Evolutionary conservation across 2,329 filamentous ascomycete genomes (phyloP).

Genomic region (Emergomyces orientalis): DNA sequence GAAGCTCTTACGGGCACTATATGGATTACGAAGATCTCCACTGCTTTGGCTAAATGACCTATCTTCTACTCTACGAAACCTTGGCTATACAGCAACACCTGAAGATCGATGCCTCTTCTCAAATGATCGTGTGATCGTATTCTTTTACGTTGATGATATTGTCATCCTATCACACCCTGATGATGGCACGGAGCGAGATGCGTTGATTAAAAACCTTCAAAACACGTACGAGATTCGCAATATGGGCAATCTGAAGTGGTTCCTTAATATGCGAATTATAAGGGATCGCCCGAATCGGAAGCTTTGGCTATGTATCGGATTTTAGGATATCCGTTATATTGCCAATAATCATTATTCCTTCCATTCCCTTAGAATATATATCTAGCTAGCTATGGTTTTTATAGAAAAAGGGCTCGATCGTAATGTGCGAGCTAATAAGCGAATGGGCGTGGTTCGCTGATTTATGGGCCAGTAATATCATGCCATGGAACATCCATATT

Average conservation of each 20-base stretch:
- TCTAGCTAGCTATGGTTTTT: no score
- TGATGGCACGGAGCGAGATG: not conserved
- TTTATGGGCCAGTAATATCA: no score
- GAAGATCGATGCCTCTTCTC: not conserved
- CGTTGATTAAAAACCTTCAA: not conserved
- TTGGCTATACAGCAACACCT: not conserved
- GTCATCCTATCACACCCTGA: not conserved
- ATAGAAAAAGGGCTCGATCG: no score
- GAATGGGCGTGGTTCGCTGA: no score
- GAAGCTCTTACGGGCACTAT: not conserved
- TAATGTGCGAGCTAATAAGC: no score
- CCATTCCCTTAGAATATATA: no score
- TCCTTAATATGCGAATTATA: not conserved
- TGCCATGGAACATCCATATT: no score
- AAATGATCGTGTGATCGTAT: not conserved
- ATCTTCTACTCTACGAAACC: not conserved
- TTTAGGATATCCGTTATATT: no score
- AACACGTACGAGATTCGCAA: not conserved
- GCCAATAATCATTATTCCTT: no score
- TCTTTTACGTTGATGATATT: not conserved
- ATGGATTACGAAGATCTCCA: not conserved
- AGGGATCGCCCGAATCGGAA: no score
- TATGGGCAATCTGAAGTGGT: not conserved
- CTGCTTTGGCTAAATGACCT: not conserved
- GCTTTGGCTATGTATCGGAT: no score